phyloP scores from a whole-genome alignment of 768 basidiomycete species.

The Cystoderma amianthinum region DNA sequence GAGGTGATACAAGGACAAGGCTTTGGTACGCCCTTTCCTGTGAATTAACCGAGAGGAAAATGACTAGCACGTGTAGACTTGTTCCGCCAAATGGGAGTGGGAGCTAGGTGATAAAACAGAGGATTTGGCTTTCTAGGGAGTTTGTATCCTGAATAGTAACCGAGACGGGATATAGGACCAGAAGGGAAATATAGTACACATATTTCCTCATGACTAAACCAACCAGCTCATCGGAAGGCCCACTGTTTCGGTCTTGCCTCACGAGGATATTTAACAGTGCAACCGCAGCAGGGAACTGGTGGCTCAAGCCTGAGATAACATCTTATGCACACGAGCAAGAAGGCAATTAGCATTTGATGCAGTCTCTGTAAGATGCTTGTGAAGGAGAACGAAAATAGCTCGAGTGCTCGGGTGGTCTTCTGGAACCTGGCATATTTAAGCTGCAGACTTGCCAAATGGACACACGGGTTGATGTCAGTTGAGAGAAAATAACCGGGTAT shows the following conservation, averaged over 20 bases:
- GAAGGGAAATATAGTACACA: slow-evolving; percentile 8
- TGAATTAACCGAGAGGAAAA: slow-evolving; percentile 17
- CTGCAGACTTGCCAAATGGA: background rate
- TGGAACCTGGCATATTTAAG: slow-evolving; percentile 1
- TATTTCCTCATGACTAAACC: slow-evolving; percentile 10
- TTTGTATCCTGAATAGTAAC: slow-evolving; percentile 22
- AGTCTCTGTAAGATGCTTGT: background rate
- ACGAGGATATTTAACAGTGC: background rate
- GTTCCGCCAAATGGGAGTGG: slow-evolving; percentile 14
- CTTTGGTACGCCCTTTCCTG: slow-evolving; percentile 20
- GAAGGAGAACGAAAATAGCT: background rate
- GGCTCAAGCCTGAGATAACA: background rate
- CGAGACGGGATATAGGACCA: slow-evolving; percentile 14
- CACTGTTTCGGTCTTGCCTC: slow-evolving; percentile 14
- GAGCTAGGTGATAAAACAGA: slow-evolving; percentile 10
- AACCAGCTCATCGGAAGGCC: slow-evolving; percentile 10
- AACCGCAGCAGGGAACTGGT: background rate
- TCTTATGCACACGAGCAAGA: background rate
- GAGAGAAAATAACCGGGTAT: background rate
- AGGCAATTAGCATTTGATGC: slow-evolving; percentile 2
- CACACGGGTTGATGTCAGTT: background rate
- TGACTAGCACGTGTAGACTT: slow-evolving; percentile 15
- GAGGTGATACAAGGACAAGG: slow-evolving; percentile 20
- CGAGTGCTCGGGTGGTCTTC: background rate
- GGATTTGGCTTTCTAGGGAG: slow-evolving; percentile 18